Evolutionary conservation across 1,284 basidiomycete genomes (phyloP).

Genomic region (Microbotryum intermedium): DNA sequence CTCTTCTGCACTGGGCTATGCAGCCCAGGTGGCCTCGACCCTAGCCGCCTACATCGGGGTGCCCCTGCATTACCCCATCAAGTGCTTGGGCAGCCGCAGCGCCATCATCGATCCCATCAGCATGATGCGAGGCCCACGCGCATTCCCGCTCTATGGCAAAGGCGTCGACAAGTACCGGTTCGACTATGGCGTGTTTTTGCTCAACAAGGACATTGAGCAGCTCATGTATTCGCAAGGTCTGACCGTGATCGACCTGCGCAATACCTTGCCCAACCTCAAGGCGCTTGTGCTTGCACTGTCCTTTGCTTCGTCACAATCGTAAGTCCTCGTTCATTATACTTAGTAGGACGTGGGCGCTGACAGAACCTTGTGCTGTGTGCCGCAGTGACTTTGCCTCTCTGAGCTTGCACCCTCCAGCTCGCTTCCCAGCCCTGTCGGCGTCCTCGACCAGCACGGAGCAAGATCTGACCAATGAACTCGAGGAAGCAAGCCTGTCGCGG

Average conservation of each 20-base stretch:
- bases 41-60: slow-evolving; percentile 69
- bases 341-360: too few relatives aligned
- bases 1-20: slow-evolving; percentile 63
- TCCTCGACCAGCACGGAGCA: too few relatives aligned
- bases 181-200: slow-evolving; percentile 91
- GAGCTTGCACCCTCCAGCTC: too few relatives aligned
- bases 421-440: too few relatives aligned
- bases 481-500: too few relatives aligned
- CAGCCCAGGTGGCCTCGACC: slow-evolving; percentile 71
- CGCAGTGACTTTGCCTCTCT: too few relatives aligned
- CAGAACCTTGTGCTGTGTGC: too few relatives aligned
- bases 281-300: slow-evolving; percentile 20
- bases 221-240: slow-evolving; percentile 82
- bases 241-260: slow-evolving; percentile 77
- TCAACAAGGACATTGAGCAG: slow-evolving; percentile 97
- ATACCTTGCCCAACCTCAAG: slow-evolving; percentile 77
- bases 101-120: slow-evolving; percentile 82
- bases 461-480: too few relatives aligned
- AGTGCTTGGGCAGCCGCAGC: slow-evolving; percentile 76
- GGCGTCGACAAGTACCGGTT: slow-evolving; percentile 94
- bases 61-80: slow-evolving; percentile 76
- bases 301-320: slow-evolving; percentile 14
- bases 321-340: too few relatives aligned
- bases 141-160: slow-evolving; percentile 89
- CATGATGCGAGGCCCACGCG: slow-evolving; percentile 83